Conservation (phyloP, 768 basidiomycete genomes). For the Gelatoporia subvermispora region DNA sequence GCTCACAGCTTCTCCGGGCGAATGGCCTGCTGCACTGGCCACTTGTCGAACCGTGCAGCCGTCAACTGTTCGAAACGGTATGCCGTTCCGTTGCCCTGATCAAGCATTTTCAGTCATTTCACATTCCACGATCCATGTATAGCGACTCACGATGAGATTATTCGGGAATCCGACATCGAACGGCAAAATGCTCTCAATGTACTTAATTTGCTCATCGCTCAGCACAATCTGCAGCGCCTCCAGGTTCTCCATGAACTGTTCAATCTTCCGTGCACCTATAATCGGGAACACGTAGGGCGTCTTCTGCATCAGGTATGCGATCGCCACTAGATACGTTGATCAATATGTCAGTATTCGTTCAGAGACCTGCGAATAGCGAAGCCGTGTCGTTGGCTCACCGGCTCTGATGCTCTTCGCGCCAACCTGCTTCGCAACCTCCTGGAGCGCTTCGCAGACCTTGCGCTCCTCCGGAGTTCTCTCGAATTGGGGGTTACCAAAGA, state of each 20-base stretch:
- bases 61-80: background rate
- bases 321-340: constrained; percentile 10
- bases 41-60: constrained; percentile 16
- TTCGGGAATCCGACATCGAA: constrained; percentile 21
- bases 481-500: constrained; percentile 40
- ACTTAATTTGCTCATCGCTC: constrained; percentile 17
- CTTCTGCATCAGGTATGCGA: constrained; percentile 26
- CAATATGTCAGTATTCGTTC: background rate
- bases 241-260: constrained; percentile 17
- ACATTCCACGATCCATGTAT: no score
- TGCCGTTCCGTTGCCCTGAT: background rate
- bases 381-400: constrained; percentile 7
- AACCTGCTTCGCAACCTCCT: constrained; percentile 44
- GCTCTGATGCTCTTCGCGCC: constrained; percentile 22
- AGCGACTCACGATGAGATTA: constrained; percentile 3
- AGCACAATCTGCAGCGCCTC: constrained; percentile 11
- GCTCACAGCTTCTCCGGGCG: constrained; percentile 2
- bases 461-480: constrained; percentile 39
- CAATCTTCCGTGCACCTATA: constrained; percentile 13
- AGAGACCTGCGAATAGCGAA: background rate
- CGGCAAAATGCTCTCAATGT: constrained; percentile 16
- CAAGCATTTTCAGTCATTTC: background rate
- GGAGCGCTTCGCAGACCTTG: constrained; percentile 38
- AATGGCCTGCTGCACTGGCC: constrained; percentile 15
- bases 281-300: constrained; percentile 19